A percentile compares a stretch with the other conserved stretches of the same genome.
These are phyloP conservation scores for Gymnopus androsaceus DNA, from an alignment of 1,284 basidiomycete species.

Conservation along the genomic window DNA sequence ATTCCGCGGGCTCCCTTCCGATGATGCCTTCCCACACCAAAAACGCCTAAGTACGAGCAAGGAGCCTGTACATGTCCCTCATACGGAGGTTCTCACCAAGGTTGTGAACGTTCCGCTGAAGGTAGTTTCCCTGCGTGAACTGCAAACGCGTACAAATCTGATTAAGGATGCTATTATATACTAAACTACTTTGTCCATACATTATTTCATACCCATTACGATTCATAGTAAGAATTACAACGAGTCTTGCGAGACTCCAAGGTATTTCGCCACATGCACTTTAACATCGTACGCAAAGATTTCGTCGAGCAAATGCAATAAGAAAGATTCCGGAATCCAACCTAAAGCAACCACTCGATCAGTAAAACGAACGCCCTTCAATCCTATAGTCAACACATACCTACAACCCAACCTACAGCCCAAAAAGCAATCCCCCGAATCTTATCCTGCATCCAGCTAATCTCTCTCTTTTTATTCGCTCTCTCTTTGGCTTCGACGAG, in stretches of 20 bases:
- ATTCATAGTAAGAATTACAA: no score
- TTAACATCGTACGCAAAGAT: slow-evolving; percentile 5
- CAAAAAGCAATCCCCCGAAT: slow-evolving; percentile 6
- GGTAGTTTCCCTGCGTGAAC: no score
- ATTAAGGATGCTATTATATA: no score
- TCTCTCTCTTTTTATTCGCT: slow-evolving; percentile 7
- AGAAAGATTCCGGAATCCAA: slow-evolving; percentile 1
- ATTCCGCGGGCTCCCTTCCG: no score
- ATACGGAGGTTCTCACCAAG: no score
- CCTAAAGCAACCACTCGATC: neutral
- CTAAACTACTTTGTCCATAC: no score
- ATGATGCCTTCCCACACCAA: no score
- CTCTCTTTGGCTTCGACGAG: neutral
- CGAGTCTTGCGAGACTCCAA: neutral
- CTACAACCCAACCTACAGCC: neutral
- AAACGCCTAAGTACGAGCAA: no score
- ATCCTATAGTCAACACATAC: neutral
- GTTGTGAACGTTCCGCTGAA: no score
- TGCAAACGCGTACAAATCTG: no score
- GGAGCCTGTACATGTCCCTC: no score
- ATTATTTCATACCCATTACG: no score
- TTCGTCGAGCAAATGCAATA: slow-evolving; percentile 9
- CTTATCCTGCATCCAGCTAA: slow-evolving; percentile 3
- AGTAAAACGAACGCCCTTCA: neutral
- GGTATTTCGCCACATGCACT: slow-evolving; percentile 6